A percentile compares a stretch with the other conserved stretches of the same genome.
These are phyloP conservation scores for Irpex sp. DNA, from an alignment of 1,284 basidiomycete genomes.

Conservation along the genomic window DNA sequence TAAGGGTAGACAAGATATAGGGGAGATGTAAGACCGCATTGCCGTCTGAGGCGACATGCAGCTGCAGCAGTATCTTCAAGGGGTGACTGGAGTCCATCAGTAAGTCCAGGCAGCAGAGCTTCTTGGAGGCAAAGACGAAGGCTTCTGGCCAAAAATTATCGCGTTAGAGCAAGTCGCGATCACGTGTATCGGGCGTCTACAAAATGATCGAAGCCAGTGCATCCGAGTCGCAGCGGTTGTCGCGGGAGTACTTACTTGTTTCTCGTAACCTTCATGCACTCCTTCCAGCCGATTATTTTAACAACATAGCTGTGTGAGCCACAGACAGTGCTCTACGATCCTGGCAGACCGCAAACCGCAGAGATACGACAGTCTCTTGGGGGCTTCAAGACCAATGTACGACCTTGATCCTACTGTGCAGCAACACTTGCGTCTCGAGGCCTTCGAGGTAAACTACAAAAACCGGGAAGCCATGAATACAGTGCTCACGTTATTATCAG, in stretches of 20 bases:
- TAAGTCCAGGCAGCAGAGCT: not conserved
- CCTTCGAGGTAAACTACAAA: constrained; percentile 24
- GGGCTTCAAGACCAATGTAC: not conserved
- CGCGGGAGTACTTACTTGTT: not conserved
- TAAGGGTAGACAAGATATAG: constrained; percentile 49
- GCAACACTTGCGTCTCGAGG: constrained; percentile 23
- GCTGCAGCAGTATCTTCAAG: constrained; percentile 61
- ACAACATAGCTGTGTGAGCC: not conserved
- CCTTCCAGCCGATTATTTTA: not conserved
- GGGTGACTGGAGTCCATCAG: constrained; percentile 33
- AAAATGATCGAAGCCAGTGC: not conserved
- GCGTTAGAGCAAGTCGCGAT: not conserved
- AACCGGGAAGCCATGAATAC: not conserved
- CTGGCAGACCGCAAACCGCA: no score
- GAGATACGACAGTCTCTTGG: no score
- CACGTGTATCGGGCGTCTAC: not conserved
- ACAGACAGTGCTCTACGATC: not conserved
- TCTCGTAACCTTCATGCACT: not conserved
- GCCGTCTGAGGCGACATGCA: constrained; percentile 63
- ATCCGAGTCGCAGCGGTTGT: not conserved
- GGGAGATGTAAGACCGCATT: constrained; percentile 53
- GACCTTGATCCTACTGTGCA: constrained; percentile 23
- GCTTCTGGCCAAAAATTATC: not conserved
- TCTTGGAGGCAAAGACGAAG: no score
- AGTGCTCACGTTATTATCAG: constrained; percentile 31